phyloP scores from a whole-genome alignment of 1,139 yeast genomes.

The Suhomyces bokatorum region DNA sequence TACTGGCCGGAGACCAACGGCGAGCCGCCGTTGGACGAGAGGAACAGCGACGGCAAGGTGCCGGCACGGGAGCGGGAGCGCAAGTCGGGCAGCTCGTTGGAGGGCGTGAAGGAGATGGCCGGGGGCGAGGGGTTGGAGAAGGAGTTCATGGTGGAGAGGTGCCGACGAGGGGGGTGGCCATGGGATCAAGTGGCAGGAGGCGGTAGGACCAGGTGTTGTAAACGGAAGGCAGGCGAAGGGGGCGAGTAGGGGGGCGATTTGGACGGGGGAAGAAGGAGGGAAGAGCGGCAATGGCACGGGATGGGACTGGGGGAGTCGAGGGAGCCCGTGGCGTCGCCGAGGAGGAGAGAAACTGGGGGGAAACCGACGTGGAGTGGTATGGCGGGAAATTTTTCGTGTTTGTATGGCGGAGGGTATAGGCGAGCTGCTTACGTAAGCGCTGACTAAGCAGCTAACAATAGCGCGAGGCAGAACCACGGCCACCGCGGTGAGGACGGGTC shows the following conservation, averaged over 20 bases:
- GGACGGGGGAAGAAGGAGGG: not conserved
- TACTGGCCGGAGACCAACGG: constrained; percentile 21
- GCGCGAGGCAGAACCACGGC: not conserved
- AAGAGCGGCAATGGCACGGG: not conserved
- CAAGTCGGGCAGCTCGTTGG: constrained; percentile 16
- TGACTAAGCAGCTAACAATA: not conserved
- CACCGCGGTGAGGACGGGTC: not conserved
- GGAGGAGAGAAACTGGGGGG: not conserved
- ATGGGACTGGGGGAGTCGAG: not conserved
- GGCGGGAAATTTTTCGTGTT: not conserved
- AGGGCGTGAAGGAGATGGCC: constrained; percentile 33
- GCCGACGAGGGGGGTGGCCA: not conserved
- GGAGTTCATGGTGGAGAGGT: constrained; percentile 7
- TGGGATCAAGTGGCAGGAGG: constrained; percentile 5
- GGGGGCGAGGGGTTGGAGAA: constrained; percentile 34
- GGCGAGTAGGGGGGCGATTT: not conserved
- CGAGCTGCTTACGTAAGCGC: not conserved
- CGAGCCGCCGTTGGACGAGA: constrained; percentile 19
- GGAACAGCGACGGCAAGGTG: constrained; percentile 51
- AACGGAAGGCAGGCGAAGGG: not conserved
- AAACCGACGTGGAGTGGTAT: not conserved
- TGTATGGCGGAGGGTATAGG: not conserved
- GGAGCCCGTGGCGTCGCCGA: not conserved
- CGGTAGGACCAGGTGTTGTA: not conserved
- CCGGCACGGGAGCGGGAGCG: constrained; percentile 55